These are phyloP conservation scores for Rubus idaeus DNA, from an alignment of 306 rosid genomes.

Conservation along the genomic window DNA sequence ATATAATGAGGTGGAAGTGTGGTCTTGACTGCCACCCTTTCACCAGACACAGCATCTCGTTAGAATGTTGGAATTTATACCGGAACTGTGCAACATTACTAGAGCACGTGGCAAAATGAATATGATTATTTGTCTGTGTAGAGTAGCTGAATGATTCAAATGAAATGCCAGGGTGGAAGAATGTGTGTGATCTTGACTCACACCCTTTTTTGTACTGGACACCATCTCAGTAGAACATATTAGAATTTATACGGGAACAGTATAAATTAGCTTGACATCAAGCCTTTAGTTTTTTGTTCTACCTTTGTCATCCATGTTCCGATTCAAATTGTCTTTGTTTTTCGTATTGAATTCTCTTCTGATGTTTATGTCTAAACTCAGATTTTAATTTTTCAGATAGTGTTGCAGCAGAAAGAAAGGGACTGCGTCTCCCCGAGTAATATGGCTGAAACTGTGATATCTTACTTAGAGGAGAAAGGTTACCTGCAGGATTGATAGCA, in stretches of 20 bases:
- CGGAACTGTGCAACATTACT: background rate
- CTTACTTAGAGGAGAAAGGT: slow-evolving; percentile 76
- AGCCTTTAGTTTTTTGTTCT: background rate
- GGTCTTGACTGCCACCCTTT: background rate
- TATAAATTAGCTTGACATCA: background rate
- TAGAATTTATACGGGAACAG: background rate
- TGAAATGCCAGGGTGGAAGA: background rate
- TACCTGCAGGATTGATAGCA: slow-evolving; percentile 55
- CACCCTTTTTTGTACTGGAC: background rate
- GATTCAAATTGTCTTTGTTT: background rate
- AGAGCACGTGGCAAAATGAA: too few species aligned
- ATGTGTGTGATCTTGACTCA: background rate
- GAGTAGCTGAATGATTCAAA: background rate
- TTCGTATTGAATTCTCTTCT: background rate
- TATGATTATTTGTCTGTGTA: background rate
- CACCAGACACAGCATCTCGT: background rate
- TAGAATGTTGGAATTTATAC: background rate
- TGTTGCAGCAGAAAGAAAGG: slow-evolving; percentile 60
- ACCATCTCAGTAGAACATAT: background rate
- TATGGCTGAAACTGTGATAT: slow-evolving; percentile 67
- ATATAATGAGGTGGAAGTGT: background rate
- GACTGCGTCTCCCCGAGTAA: slow-evolving; percentile 48
- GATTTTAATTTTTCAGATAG: slow-evolving; percentile 51
- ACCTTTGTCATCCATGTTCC: background rate
- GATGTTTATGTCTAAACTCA: slow-evolving; percentile 9